phyloP scores from a whole-genome alignment of 768 basidiomycete genomes.

The Tulasnella sp. region DNA sequence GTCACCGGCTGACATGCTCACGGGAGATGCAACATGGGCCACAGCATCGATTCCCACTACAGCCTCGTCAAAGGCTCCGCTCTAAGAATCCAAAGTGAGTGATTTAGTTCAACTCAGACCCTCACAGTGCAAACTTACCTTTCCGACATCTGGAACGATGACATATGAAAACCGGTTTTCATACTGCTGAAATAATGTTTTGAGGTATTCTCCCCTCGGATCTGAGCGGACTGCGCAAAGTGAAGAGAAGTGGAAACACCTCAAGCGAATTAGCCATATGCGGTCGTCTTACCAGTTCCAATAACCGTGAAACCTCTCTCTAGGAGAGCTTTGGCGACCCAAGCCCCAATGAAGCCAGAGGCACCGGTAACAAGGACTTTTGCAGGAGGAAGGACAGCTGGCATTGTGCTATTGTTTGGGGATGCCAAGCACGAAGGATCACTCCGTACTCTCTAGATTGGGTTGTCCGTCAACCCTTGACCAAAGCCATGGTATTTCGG shows the following conservation, averaged over 20 bases:
- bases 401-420: no score
- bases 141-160: slow-evolving; percentile 39
- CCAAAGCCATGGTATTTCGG: no score
- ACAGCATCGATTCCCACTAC: slow-evolving; percentile 49
- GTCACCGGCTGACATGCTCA: slow-evolving; percentile 40
- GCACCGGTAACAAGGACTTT: slow-evolving; percentile 37
- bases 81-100: slow-evolving; percentile 9
- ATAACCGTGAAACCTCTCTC: slow-evolving; percentile 35
- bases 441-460: no score
- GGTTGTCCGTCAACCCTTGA: no score
- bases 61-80: slow-evolving; percentile 48
- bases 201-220: slow-evolving; percentile 62
- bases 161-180: slow-evolving; percentile 32
- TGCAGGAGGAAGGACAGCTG: background rate
- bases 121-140: slow-evolving; percentile 43
- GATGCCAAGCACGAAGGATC: no score
- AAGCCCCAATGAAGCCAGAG: slow-evolving; percentile 34
- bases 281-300: slow-evolving; percentile 30
- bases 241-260: background rate
- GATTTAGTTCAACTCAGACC: slow-evolving; percentile 22
- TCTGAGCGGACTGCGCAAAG: slow-evolving; percentile 57
- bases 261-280: background rate
- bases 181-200: slow-evolving; percentile 53
- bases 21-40: slow-evolving; percentile 43
- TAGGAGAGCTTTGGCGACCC: slow-evolving; percentile 32